Base-by-base conservation (phyloP, 495 filamentous ascomycete genomes). In the Hypoxylon perforatum region DNA sequence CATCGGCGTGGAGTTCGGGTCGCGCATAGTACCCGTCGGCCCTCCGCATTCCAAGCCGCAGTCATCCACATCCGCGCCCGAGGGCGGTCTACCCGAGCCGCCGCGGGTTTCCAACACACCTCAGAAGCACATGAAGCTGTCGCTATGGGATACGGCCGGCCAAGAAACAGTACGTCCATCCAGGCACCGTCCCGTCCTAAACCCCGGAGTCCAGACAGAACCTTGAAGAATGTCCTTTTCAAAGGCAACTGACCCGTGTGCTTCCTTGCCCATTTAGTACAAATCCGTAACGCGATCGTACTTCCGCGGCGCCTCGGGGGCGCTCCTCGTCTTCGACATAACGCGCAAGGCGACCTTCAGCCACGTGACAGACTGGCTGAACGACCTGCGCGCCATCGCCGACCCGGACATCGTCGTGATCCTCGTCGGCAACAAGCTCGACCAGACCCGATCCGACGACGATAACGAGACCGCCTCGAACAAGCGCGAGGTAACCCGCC, bases 1-100 rank as follows among this genome's bases (percentile, higher is more conserved):
- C 23, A 97, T 99, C 69, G 95, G 95, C 57, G 95, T 99, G 21
- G 95, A 99, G 76, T 97, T 99, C 78, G 95, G 94, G 57, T 94
- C 91, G 28, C 88, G 94, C 57, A 93, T 97, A 68, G 93, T 99
- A 28, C 90, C 94, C 57, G 93, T 97, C 54, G 93, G 94, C 0
- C 91, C 92, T 28, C 94, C 94, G 33, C 80, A 86, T 42, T 84
- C 79, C 56, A 77, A 69, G 60, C 53, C 22, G 11, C 30, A 54
- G 22, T 18, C 45, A 28, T 72, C 81, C 30, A 76, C 77, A 25
- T 67, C 71, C 52, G 63, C 72, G 25, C 38, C 54, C 28, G 36
- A 52, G 63, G 63, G 69, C 57, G 80, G 76, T 48, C 75, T 81
- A 41, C 80, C 80, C 36, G 69, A 77, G 25, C 74, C 75, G 21